phyloP scores from a whole-genome alignment of 2,329 filamentous ascomycete genomes.

The Colletotrichum chrysophilum region DNA sequence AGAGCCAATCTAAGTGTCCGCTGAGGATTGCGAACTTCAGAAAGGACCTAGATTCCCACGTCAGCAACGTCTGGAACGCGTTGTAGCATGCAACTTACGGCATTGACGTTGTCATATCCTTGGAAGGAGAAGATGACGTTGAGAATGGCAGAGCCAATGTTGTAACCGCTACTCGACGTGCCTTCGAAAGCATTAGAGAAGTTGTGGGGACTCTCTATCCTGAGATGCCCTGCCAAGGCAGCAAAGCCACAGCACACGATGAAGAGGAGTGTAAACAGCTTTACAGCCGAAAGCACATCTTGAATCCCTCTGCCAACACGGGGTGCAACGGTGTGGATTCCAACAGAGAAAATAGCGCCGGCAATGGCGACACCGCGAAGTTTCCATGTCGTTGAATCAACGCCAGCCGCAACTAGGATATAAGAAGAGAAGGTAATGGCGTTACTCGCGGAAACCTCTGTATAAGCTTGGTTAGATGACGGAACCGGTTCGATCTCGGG shows the following conservation, averaged over 20 bases:
- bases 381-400: slow-evolving; percentile 8
- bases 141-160: slow-evolving; percentile 13
- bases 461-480: background rate
- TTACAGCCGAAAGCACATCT: slow-evolving; percentile 10
- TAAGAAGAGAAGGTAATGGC: slow-evolving; percentile 16
- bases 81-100: background rate
- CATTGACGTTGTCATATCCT: slow-evolving; percentile 18
- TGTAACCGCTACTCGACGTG: slow-evolving; percentile 12
- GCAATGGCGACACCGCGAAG: slow-evolving; percentile 12
- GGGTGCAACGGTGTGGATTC: slow-evolving; percentile 10
- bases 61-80: background rate
- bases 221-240: slow-evolving; percentile 1
- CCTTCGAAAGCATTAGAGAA: slow-evolving; percentile 11
- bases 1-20: slow-evolving; percentile 8
- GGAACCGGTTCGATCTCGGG: background rate
- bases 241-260: slow-evolving; percentile 20
- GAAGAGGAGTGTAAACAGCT: slow-evolving; percentile 12
- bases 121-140: slow-evolving; percentile 18
- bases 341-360: slow-evolving; percentile 8
- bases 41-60: background rate
- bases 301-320: slow-evolving; percentile 4
- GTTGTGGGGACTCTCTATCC: slow-evolving; percentile 2
- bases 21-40: slow-evolving; percentile 19
- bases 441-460: slow-evolving; percentile 19
- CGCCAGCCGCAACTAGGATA: slow-evolving; percentile 6